phyloP scores from a whole-genome alignment of 352 stramenopile species.

The Phytopythium oedochilum region DNA sequence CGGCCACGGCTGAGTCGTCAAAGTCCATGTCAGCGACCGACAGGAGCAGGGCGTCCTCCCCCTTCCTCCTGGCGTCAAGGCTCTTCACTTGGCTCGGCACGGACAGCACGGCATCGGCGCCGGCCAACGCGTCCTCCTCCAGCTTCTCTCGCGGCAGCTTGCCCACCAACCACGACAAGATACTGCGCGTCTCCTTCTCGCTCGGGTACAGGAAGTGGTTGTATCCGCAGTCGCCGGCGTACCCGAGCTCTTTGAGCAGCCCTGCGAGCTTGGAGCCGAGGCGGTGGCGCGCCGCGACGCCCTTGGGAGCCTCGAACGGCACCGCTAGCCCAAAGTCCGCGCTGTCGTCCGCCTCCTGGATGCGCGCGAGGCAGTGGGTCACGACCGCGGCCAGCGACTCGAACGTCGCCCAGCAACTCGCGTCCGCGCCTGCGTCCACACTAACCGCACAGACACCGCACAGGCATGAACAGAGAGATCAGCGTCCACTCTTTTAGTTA shows the following conservation, averaged over 20 bases:
- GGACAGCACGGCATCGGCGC: not conserved
- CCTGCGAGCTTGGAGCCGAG: slow-evolving; percentile 67
- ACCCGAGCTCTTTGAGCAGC: slow-evolving; percentile 79
- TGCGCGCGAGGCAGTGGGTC: slow-evolving; percentile 28
- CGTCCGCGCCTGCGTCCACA: not conserved
- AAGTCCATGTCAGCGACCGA: not conserved
- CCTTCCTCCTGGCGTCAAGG: not conserved
- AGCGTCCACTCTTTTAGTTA: not conserved
- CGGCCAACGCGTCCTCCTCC: slow-evolving; percentile 6
- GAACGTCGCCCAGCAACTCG: slow-evolving; percentile 18
- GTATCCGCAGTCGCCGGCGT: slow-evolving; percentile 82
- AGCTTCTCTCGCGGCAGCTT: slow-evolving; percentile 46
- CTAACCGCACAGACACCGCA: not conserved
- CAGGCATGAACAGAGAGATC: not conserved
- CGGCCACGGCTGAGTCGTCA: not conserved
- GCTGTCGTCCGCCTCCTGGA: slow-evolving; percentile 23
- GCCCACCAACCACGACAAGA: slow-evolving; percentile 80
- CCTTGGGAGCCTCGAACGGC: slow-evolving; percentile 21
- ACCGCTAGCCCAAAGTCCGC: slow-evolving; percentile 21
- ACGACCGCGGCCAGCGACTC: slow-evolving; percentile 44
- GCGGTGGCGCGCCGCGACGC: slow-evolving; percentile 71
- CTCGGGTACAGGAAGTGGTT: slow-evolving; percentile 88
- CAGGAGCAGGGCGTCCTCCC: not conserved
- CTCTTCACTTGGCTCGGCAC: not conserved
- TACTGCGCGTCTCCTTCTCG: slow-evolving; percentile 72